A percentile compares a stretch with the other conserved stretches of the same genome.
Conservation (phyloP, 139 green algal genomes). For the Pleodorina starrii region DNA sequence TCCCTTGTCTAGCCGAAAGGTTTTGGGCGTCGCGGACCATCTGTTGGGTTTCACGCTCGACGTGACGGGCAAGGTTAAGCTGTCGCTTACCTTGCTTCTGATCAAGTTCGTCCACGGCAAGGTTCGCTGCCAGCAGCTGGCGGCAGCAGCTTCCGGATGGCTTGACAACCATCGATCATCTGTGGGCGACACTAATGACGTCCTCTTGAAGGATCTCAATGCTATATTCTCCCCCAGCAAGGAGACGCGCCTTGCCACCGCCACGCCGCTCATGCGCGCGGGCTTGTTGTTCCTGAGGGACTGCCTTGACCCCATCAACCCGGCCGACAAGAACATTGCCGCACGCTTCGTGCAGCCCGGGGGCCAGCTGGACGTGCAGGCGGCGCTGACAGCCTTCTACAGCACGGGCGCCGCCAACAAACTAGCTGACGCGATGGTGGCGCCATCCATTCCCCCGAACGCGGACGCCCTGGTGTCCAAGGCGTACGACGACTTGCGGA, state of each 20-base stretch:
- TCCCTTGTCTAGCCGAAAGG: too few relatives aligned
- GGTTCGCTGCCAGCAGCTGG: background rate
- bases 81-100: background rate
- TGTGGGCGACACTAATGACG: background rate
- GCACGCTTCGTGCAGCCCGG: background rate
- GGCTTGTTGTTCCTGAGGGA: conserved; percentile 22
- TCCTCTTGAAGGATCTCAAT: background rate
- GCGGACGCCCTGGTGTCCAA: background rate
- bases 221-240: background rate
- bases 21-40: background rate
- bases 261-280: background rate
- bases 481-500: conserved; percentile 8
- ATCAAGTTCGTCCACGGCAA: conserved; percentile 18
- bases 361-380: background rate
- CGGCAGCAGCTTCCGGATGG: background rate
- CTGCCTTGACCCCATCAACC: background rate
- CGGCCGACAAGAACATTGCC: background rate
- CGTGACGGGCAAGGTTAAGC: background rate
- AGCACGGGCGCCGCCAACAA: background rate
- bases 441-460: too few relatives aligned
- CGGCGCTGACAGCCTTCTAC: conserved; percentile 1
- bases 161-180: background rate
- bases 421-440: background rate
- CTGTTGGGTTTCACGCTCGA: background rate
- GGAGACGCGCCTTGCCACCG: background rate